Conservation (phyloP, 1,284 basidiomycete species). For the Ganoderma sinense region DNA sequence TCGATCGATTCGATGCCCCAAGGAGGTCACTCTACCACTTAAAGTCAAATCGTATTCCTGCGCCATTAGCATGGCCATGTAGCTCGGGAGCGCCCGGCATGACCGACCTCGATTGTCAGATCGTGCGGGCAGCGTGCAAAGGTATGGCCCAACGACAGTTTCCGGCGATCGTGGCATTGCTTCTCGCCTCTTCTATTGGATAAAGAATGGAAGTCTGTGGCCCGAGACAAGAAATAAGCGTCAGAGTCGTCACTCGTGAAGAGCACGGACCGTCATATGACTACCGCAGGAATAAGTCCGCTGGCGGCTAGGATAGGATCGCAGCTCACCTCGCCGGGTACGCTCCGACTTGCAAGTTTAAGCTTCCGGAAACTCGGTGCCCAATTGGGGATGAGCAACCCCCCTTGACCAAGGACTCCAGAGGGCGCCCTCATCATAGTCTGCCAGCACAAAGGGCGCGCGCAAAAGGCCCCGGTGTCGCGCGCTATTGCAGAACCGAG, state of each 20-base stretch:
- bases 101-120: neutral
- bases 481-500: neutral
- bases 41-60: neutral
- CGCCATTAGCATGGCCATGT: neutral
- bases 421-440: neutral
- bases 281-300: neutral
- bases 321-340: neutral
- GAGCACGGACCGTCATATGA: neutral
- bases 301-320: neutral
- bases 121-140: neutral
- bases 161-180: neutral
- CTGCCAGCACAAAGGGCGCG: neutral
- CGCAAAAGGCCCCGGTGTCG: neutral
- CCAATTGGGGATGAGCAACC: neutral
- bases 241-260: neutral
- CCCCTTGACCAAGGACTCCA: neutral
- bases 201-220: neutral
- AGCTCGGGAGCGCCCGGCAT: neutral
- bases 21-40: neutral
- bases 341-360: neutral
- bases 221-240: neutral
- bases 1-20: neutral
- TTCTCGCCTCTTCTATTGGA: neutral
- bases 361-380: slow-evolving; percentile 1
- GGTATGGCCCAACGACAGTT: neutral